Evolutionary conservation across 1,139 yeast species (phyloP), one percentile per base, ranked within the genome.

Genomic region (Lodderomyces margitis): DNA sequence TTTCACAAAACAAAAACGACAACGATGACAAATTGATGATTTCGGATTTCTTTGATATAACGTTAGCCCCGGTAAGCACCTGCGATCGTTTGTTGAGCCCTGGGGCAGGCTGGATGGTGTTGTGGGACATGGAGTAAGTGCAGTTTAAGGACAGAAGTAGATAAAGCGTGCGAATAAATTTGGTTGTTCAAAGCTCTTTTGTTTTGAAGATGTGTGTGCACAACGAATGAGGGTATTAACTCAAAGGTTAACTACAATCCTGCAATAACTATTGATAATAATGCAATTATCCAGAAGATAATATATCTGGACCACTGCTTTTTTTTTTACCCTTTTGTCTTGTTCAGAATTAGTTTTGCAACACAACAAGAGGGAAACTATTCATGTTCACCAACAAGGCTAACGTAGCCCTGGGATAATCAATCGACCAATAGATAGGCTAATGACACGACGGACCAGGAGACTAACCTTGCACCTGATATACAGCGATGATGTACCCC

Each of bases 1-100:
- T 75, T 52, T 85, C 94, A 56, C 84, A 70, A 56, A 86, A 87
- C 17, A 88, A 64, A 52, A 81, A 85, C 27, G 89, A 78, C 44
- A 88, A 66, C 2, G 89, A 72, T 8, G 87, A 73, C 21, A 84
- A 58, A 47, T 81, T 81, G 30, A 86, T 81, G 45, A 86, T 92
- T 24, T 79, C 75, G 12, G 79, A 71, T 47, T 83, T 75, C 50
- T 91, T 77, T 8, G 36, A 14, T 20, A 33, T 21, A 3, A 33
- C 16, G 25, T 33, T 33, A 4, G 21, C 17, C 3, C 25, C 17
- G 25, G 20, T 33, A 4, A 33, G n/a, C 14, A 23, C 16, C 21
- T 33, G 36, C 5, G 36, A 21, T 33, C 36, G 24, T 14, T 21
- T 33, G 27, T 20, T 33, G 25, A 20, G 24, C 4, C 24, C 24